These are phyloP conservation scores for Metarhizium robertsii DNA, from an alignment of 2,329 filamentous ascomycete species.

Conservation along the genomic window DNA sequence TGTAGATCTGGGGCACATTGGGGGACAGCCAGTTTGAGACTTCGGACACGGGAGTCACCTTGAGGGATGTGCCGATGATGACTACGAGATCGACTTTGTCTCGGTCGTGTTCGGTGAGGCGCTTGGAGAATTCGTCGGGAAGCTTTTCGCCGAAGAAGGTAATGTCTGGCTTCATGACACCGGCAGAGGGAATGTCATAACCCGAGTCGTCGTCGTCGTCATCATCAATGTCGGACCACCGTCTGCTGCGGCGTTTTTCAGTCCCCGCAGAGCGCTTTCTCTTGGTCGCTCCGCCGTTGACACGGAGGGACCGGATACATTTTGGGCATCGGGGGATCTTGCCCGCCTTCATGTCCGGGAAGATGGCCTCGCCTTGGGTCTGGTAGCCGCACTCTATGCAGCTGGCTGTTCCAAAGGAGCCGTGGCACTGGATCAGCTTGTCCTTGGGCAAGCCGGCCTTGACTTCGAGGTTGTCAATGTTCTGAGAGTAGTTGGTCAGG, in stretches of 20 bases:
- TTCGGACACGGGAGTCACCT: slow-evolving; percentile 90
- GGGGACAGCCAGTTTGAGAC: slow-evolving; percentile 72
- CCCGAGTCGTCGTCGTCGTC: slow-evolving; percentile 41
- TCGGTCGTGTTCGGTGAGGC: slow-evolving; percentile 73
- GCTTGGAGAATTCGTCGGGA: slow-evolving; percentile 70
- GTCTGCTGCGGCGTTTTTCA: slow-evolving; percentile 26
- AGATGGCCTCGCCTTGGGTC: slow-evolving; percentile 68
- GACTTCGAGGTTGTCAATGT: slow-evolving; percentile 93
- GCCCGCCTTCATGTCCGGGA: slow-evolving; percentile 66
- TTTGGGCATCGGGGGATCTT: slow-evolving; percentile 67
- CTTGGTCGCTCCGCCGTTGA: slow-evolving; percentile 20
- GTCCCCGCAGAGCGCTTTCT: slow-evolving; percentile 29
- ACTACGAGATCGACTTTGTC: slow-evolving; percentile 80
- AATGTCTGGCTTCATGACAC: slow-evolving; percentile 95
- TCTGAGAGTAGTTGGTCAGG: slow-evolving; percentile 95
- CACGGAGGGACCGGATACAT: slow-evolving; percentile 50
- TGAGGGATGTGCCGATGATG: slow-evolving; percentile 91
- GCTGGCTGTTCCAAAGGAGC: slow-evolving; percentile 85
- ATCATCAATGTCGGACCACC: slow-evolving; percentile 28
- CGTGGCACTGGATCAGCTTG: slow-evolving; percentile 91
- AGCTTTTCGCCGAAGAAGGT: slow-evolving; percentile 94
- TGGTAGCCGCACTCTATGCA: slow-evolving; percentile 75
- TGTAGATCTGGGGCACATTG: slow-evolving; percentile 83
- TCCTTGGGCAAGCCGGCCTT: slow-evolving; percentile 72
- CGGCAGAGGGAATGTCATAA: slow-evolving; percentile 52